Conservation (phyloP, 441 rosid genomes). For the Pelargonium exstipulatum region DNA sequence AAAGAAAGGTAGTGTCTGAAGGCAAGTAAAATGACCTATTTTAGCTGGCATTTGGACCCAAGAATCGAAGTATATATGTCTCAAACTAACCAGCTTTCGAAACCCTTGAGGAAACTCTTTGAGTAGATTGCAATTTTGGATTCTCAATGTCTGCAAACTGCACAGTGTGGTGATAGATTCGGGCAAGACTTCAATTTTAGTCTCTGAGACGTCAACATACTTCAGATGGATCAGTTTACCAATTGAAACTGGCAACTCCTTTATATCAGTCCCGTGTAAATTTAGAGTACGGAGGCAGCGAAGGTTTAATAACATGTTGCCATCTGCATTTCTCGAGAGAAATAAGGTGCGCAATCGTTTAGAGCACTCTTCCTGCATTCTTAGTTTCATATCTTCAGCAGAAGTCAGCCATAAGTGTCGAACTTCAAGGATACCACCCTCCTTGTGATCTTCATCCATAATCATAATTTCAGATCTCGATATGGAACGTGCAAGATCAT, state of each 20-base stretch:
- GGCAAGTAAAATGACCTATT: background rate
- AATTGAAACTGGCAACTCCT: conserved; percentile 7
- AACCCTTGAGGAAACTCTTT: background rate
- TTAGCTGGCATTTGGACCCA: background rate
- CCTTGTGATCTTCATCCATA: background rate
- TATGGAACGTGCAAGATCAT: conserved; percentile 8
- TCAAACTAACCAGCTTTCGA: conserved; percentile 1
- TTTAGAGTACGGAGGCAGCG: conserved; percentile 2
- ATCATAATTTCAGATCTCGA: background rate
- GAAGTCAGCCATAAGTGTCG: background rate
- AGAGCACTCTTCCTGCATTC: background rate
- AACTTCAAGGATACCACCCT: background rate
- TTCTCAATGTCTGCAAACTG: background rate
- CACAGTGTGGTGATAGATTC: background rate
- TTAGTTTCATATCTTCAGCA: background rate
- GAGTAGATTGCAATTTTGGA: background rate
- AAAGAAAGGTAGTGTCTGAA: conserved; percentile 1
- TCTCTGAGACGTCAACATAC: conserved; percentile 11
- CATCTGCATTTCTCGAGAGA: background rate
- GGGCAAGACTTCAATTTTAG: conserved; percentile 5
- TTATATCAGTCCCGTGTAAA: background rate
- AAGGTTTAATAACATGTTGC: background rate
- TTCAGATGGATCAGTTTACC: conserved; percentile 18
- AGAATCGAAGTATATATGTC: background rate
- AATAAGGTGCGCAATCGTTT: background rate